Evolutionary conservation across 768 basidiomycete genomes (phyloP), one percentile per base, ranked within the genome.

Genomic region (Myochromella boudieri): DNA sequence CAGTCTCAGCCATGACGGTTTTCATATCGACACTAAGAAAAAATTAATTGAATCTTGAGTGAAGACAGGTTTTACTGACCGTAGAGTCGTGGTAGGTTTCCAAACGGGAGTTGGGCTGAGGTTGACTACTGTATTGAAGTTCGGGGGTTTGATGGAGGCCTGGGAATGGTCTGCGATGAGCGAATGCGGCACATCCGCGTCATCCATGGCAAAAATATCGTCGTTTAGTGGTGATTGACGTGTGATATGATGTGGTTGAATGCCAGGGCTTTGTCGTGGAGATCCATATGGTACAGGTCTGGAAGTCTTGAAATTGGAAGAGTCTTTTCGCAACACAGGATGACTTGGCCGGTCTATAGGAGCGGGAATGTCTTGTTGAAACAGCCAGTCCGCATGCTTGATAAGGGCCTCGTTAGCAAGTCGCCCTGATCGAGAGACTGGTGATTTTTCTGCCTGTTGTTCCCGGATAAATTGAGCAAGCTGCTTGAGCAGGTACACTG

Each of bases 121-220:
- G 31, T 42, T 26, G 11, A 21, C 37, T 15, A 33, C 39, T 15
- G 42, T 25, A 8, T n/a, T n/a, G 50, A 34, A 33, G 46, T 18
- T 45, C 18, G 11, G 45, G 31, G 33, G 25, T 18, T 11, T 28
- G 38, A 15, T 46, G 21, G 27, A 21, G 15, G 56, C 42, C 1
- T 56, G 44, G 1, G 56, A 52, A 24, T 56, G 56, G 18, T 53
- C 50, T 3, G 53, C 51, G 7, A 48, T 36, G 14, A 67, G 51
- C 2, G 64, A 38, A 6, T 64, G 65, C 1, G 67, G 59, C 7
- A 58, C 53, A n/a, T 82, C 82, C 3, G 75, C 65, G 40, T 89
- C 88, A 57, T 95, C 93, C 91, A 95, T 94, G 6, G 70, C 60
- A 57, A 95, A 94, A 24, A 94, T 73, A 41, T 90, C 92, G 46